Evolutionary conservation across 2,329 filamentous ascomycete genomes (phyloP), one percentile per base, ranked within the genome.

Genomic region (Aspergillus ustus): DNA sequence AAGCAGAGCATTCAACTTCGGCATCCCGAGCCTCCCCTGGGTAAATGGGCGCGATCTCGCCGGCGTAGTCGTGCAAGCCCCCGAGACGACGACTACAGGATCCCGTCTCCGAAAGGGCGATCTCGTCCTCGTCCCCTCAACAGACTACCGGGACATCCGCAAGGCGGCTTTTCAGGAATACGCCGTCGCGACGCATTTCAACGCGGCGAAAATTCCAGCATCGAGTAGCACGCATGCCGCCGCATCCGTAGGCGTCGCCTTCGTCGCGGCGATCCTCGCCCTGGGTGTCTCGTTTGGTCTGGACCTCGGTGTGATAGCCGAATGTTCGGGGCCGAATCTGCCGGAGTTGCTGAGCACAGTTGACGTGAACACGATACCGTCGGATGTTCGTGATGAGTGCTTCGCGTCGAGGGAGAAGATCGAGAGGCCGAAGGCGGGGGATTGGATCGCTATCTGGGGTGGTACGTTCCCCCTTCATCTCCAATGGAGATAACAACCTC

Each of bases 381-480:
- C 76, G 3, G 90, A 93, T 69, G 84, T 92, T 7, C 76, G 82
- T 2, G 72, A 81, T 4, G 90, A 92, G 71, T 89, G 87, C 59
- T 81, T 90, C n/a, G 72, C 81, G 0, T 82, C 83, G 0, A 85
- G 89, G 6, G 65, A 71, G 0, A 69, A 77, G 1, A 68, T 73
- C 0, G 87, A 91, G 64, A 78, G 87, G 8, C 84, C 87, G 1
- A 78, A 79, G 46, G 67, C 75, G 0, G 89, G 88, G 0, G 90
- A 93, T 62, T 92, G 89, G 85, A 76, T 93, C 44, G 87, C 86
- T 1, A 85, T 93, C 51, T 93, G 90, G 90, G 90, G 90, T 60
- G 90, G 86, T 81, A 67, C 70, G 79, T 66, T n/a, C 7, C 17
- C 11, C 46, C 20, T 17, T 25, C 29, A 5, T 22, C 25, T 2